Percentiles rank a stretch among this genome's conserved stretches.
Conservation (phyloP, 805 yeast genomes). For the Blastobotrys chiropterorum region DNA sequence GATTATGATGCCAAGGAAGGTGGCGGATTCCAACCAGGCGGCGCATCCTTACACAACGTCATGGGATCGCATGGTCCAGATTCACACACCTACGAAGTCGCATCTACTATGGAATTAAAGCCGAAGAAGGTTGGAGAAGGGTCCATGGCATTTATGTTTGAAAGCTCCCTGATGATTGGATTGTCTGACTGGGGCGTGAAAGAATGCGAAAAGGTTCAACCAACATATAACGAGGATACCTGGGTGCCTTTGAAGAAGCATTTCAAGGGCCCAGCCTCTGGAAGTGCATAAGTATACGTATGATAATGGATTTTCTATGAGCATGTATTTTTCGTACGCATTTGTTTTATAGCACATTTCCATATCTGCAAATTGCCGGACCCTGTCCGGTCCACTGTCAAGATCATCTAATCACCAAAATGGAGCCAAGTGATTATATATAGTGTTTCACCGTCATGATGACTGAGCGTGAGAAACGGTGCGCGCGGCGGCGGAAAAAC, state of each 20-base stretch:
- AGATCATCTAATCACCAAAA: too few species aligned
- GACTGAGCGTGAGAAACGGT: background rate
- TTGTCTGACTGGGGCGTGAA: constrained; percentile 21
- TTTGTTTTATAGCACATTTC: background rate
- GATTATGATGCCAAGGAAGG: constrained; percentile 22
- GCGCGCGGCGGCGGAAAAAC: background rate
- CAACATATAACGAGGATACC: constrained; percentile 16
- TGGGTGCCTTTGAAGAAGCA: constrained; percentile 16
- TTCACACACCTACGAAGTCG: constrained; percentile 22
- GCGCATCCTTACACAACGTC: constrained; percentile 28
- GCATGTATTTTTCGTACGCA: background rate
- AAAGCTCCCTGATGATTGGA: constrained; percentile 21
- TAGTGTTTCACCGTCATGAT: too few species aligned
- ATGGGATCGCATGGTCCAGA: constrained; percentile 29
- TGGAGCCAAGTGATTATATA: too few species aligned
- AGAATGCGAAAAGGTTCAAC: constrained; percentile 19
- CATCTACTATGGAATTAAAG: constrained; percentile 17
- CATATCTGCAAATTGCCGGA: background rate
- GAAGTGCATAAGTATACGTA: background rate
- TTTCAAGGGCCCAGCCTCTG: constrained; percentile 9
- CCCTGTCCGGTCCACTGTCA: too few species aligned
- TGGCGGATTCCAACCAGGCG: constrained; percentile 28
- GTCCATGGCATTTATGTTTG: constrained; percentile 29
- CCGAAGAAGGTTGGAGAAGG: constrained; percentile 23
- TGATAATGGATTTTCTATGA: background rate